phyloP scores from a whole-genome alignment of 352 stramenopile genomes.

The Phytophthora megakarya region DNA sequence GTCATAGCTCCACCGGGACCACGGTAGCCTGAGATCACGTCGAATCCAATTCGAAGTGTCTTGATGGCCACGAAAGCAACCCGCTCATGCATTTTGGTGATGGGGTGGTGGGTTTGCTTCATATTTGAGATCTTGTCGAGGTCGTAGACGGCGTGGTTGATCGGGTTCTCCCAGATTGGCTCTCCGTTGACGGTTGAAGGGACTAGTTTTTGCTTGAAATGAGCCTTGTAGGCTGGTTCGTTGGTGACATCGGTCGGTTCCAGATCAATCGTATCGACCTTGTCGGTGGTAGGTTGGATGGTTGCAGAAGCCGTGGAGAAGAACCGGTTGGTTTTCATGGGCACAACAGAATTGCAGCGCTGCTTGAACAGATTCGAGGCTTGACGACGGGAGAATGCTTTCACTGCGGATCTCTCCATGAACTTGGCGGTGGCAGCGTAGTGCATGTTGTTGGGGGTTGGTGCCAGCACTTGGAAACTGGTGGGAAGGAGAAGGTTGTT shows the following conservation, averaged over 20 bases:
- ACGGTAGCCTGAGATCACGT: constrained; percentile 60
- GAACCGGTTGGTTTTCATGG: constrained; percentile 9
- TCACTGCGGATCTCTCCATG: constrained; percentile 19
- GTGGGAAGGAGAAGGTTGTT: not conserved
- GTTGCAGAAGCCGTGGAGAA: constrained; percentile 7
- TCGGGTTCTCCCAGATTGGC: constrained; percentile 42
- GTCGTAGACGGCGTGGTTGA: constrained; percentile 44
- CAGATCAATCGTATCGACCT: not conserved
- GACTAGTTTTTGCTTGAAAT: constrained; percentile 15
- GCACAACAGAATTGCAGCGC: not conserved
- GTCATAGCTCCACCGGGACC: constrained; percentile 65
- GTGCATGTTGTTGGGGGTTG: constrained; percentile 2
- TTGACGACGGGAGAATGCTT: not conserved
- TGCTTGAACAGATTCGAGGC: constrained; percentile 11
- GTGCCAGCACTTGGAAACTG: not conserved
- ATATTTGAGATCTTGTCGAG: constrained; percentile 39
- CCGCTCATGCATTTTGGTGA: constrained; percentile 43
- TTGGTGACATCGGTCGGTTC: constrained; percentile 23
- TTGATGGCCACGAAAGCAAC: constrained; percentile 48
- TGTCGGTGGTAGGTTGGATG: not conserved
- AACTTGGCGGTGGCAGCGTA: constrained; percentile 10
- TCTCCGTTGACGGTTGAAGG: constrained; percentile 13
- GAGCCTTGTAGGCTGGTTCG: constrained; percentile 17
- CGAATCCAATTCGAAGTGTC: constrained; percentile 50
- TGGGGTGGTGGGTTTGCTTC: constrained; percentile 44